Base-by-base conservation (phyloP, 129 eudicot species). In the Ambrosia trifida region DNA sequence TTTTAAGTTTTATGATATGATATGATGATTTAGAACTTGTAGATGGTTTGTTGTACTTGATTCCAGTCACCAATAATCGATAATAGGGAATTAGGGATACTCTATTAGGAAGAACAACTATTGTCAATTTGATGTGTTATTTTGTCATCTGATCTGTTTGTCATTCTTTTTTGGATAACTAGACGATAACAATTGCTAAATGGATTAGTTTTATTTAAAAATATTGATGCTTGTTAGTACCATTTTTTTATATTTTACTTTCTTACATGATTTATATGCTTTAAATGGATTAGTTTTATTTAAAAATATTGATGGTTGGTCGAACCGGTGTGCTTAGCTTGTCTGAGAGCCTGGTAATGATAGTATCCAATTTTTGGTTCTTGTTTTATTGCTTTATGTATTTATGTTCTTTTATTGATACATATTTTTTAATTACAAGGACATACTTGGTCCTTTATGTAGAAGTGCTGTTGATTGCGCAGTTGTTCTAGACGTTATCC, bases 321-420 rank as follows among this genome's bases (percentile, higher is more conserved):
- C 88, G 96, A 74, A 89, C 95, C 31, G 98, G 98, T 63, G 98
- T 87, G 7, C 43, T 93, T 88, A 93, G 98, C 83, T 69, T 89
- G 79, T 93, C 98, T 1, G 96, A 93, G 82, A 89, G 98, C 79
- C 60, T 93, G 95, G 96, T 91, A 85, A 41, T 24, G 11, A 28
- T 19, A 2, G 3, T 19, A 20, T 61, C 81, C 9, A 20, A 68
- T 19, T 11, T 72, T 49, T 17, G 14, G 18, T 63, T 24, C 64
- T 47, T 1, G 28, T 2, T 69, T 52, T 66, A 32, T 65, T 30
- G 14, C 36, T 10, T 74, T 74, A 8, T 17, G 20, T 40, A 20
- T 47, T 9, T 59, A n/a, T 58, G 1, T 64, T 38, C 30, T 3
- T 10, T 36, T 71, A 36, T 24, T 49, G 45, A 45, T 19, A 11